Evolutionary conservation across 2,329 filamentous ascomycete species (phyloP).

Genomic region (Pseudogymnoascus sp.): DNA sequence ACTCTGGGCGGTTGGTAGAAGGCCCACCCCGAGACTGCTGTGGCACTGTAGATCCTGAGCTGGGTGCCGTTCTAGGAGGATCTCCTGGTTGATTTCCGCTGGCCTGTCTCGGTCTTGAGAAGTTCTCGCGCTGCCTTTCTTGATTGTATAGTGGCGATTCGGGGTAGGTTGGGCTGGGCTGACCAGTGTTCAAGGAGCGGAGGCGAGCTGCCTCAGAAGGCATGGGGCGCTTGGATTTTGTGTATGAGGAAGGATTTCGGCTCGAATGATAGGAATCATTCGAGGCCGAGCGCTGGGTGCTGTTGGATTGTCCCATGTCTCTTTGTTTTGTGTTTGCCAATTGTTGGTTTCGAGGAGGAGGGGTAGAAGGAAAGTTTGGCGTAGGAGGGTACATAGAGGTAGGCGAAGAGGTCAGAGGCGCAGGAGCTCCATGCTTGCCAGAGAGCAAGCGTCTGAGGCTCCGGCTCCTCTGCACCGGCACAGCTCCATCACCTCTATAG

Average conservation of each 20-base stretch:
- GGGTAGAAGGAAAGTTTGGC: background rate
- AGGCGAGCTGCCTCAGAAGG: constrained; percentile 29
- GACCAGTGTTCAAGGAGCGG: constrained; percentile 27
- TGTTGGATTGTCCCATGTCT: background rate
- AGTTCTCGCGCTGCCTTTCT: constrained; percentile 23
- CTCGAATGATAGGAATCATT: background rate
- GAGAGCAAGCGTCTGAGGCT: background rate
- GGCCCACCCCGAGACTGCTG: constrained; percentile 19
- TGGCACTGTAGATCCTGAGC: constrained; percentile 20
- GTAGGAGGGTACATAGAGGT: background rate
- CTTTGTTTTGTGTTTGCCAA: background rate
- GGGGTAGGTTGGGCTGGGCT: constrained; percentile 21
- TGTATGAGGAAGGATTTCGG: background rate
- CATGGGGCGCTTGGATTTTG: background rate
- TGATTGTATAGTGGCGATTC: constrained; percentile 19
- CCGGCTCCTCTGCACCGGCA: constrained; percentile 3
- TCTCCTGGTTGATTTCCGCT: constrained; percentile 24
- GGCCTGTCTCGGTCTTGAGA: constrained; percentile 25
- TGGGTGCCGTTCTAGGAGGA: constrained; percentile 22
- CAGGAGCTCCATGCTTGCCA: background rate
- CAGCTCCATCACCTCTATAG: constrained; percentile 3
- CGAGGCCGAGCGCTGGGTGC: constrained; percentile 1
- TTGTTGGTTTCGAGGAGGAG: background rate
- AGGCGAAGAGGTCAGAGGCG: background rate
- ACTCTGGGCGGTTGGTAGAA: constrained; percentile 14